phyloP scores from a whole-genome alignment of 2,329 filamentous ascomycete species.

The Penicillium psychrosexuale region DNA sequence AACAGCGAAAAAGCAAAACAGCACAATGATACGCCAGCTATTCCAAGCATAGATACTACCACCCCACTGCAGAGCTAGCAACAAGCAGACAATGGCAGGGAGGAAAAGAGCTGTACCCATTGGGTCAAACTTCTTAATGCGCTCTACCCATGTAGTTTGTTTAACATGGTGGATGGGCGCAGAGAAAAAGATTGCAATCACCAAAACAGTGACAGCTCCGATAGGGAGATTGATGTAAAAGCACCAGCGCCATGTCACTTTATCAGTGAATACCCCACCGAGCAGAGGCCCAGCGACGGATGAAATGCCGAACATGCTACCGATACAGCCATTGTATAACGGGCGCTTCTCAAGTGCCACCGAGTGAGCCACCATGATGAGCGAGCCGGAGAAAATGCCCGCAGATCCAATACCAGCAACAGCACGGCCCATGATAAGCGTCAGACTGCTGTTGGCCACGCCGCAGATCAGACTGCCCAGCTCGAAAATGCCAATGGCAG shows the following conservation, averaged over 20 bases:
- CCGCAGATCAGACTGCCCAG: constrained; percentile 38
- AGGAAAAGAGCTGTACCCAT: constrained; percentile 35
- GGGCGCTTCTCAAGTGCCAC: constrained; percentile 54
- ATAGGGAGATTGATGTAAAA: constrained; percentile 48
- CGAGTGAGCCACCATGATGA: constrained; percentile 26
- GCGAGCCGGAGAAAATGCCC: constrained; percentile 30
- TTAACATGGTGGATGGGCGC: constrained; percentile 29
- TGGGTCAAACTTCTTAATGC: constrained; percentile 42
- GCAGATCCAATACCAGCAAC: constrained; percentile 34
- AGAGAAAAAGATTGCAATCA: constrained; percentile 50
- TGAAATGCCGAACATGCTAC: constrained; percentile 57
- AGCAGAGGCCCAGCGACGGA: constrained; percentile 42
- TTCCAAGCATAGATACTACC: constrained; percentile 23
- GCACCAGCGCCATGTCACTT: constrained; percentile 40
- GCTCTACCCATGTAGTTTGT: constrained; percentile 29
- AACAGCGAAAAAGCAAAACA: constrained; percentile 24
- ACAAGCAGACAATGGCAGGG: constrained; percentile 23
- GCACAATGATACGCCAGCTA: constrained; percentile 18
- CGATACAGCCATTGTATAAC: constrained; percentile 45
- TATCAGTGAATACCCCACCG: constrained; percentile 47
- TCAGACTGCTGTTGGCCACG: constrained; percentile 30
- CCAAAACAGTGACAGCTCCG: constrained; percentile 41
- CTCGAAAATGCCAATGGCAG: constrained; percentile 36
- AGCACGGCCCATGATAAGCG: constrained; percentile 35
- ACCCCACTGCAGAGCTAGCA: constrained; percentile 27